phyloP scores from a whole-genome alignment of 2,329 filamentous ascomycete species.

The Beauveria brongniartii region DNA sequence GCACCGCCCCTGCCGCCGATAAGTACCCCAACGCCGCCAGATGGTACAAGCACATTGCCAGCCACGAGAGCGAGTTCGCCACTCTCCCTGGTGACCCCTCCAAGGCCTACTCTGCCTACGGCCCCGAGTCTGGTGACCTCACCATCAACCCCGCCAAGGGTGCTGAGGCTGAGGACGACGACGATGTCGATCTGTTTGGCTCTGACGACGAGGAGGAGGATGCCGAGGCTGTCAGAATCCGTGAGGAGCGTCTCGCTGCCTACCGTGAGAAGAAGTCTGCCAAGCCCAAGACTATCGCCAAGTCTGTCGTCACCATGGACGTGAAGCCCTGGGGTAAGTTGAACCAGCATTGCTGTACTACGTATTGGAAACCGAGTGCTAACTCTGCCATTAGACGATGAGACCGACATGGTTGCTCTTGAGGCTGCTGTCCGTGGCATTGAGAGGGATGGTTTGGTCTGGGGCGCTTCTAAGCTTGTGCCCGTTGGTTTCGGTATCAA shows the following conservation, averaged over 20 bases:
- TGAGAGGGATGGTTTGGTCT: constrained; percentile 88
- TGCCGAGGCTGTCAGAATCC: constrained; percentile 72
- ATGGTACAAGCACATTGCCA: constrained; percentile 98
- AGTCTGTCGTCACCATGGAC: constrained; percentile 92
- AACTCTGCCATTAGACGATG: constrained; percentile 56
- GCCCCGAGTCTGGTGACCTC: constrained; percentile 70
- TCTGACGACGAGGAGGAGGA: constrained; percentile 92
- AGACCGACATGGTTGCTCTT: constrained; percentile 82
- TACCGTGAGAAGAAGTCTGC: constrained; percentile 96
- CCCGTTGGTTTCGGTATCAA: constrained; percentile 95
- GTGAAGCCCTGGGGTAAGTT: constrained; percentile 97
- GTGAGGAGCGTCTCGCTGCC: constrained; percentile 83
- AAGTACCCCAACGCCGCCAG: constrained; percentile 92
- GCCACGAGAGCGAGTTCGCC: constrained; percentile 87
- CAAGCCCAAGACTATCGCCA: constrained; percentile 86
- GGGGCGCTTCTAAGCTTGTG: constrained; percentile 86
- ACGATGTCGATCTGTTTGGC: constrained; percentile 89
- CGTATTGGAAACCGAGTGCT: constrained; percentile 13
- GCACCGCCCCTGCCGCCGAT: constrained; percentile 62
- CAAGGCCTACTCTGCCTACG: constrained; percentile 84
- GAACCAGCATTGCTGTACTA: background rate
- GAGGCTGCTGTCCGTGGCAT: constrained; percentile 76
- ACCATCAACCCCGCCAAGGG: constrained; percentile 83
- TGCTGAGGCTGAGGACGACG: constrained; percentile 61
- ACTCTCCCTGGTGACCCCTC: constrained; percentile 84